These are phyloP conservation scores for Termitomyces sp. DNA, from an alignment of 768 basidiomycete species.

Conservation along the genomic window DNA sequence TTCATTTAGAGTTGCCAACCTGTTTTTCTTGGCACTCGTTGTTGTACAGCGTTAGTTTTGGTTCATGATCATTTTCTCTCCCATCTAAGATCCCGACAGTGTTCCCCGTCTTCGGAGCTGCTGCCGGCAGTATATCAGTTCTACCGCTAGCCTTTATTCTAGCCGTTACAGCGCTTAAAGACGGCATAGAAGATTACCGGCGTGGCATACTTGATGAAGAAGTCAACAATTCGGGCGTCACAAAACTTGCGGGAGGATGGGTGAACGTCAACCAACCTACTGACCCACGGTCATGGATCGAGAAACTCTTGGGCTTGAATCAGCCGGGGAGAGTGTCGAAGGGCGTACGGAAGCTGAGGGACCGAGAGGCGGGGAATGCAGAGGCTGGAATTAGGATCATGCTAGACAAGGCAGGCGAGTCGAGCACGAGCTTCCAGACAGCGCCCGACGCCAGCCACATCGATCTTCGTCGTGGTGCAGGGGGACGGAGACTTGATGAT, in stretches of 20 bases:
- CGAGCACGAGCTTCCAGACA: slow-evolving; percentile 34
- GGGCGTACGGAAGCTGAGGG: slow-evolving; percentile 83
- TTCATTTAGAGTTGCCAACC: slow-evolving; percentile 70
- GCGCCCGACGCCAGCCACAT: slow-evolving; percentile 39
- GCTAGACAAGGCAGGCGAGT: slow-evolving; percentile 52
- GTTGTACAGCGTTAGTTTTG: slow-evolving; percentile 65
- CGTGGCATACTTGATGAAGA: slow-evolving; percentile 84
- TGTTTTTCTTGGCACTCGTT: slow-evolving; percentile 87
- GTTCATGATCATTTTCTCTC: neutral
- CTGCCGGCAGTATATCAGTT: slow-evolving; percentile 76
- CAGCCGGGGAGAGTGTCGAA: slow-evolving; percentile 74
- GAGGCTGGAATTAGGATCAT: slow-evolving; percentile 63
- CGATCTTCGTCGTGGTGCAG: slow-evolving; percentile 42
- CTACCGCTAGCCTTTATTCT: slow-evolving; percentile 88
- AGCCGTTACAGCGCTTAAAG: slow-evolving; percentile 88
- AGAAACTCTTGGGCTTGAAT: slow-evolving; percentile 71
- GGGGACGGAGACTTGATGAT: slow-evolving; percentile 58
- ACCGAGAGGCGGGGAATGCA: slow-evolving; percentile 66
- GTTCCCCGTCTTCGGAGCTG: slow-evolving; percentile 89
- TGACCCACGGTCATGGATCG: slow-evolving; percentile 74
- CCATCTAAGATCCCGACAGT: slow-evolving; percentile 41
- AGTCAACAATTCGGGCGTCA: slow-evolving; percentile 93
- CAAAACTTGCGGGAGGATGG: slow-evolving; percentile 82
- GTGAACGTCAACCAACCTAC: slow-evolving; percentile 83
- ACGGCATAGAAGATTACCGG: slow-evolving; percentile 95